Evolutionary conservation across 306 rosid species (phyloP).

Genomic region (peach (Prunus persica)): DNA sequence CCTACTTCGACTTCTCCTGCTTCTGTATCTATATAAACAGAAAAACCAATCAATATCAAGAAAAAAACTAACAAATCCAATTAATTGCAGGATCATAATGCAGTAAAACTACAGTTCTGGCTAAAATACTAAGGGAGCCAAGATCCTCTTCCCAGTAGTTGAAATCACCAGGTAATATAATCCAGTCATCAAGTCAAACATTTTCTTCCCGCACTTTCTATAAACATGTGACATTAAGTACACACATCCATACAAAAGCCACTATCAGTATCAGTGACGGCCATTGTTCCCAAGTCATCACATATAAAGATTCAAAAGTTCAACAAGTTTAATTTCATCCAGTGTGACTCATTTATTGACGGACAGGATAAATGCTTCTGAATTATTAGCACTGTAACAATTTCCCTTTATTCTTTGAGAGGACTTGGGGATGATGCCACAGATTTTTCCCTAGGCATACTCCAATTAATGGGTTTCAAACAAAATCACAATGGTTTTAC

Average conservation of each 20-base stretch:
- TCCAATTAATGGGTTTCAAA: neutral
- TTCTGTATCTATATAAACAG: conserved; percentile 39
- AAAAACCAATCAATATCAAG: neutral
- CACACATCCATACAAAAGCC: no score
- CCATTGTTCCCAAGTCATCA: neutral
- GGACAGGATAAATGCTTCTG: neutral
- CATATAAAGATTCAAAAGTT: neutral
- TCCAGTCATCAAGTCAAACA: neutral
- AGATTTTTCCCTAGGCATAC: neutral
- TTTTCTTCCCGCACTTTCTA: neutral
- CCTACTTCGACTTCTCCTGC: conserved; percentile 70
- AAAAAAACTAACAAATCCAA: neutral
- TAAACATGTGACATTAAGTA: neutral
- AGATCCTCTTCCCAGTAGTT: neutral
- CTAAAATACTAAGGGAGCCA: neutral
- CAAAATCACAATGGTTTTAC: neutral
- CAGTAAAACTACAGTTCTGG: neutral
- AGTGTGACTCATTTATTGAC: neutral
- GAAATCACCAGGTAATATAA: neutral
- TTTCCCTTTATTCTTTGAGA: neutral
- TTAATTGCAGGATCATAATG: neutral
- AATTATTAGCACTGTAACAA: neutral
- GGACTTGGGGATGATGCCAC: neutral
- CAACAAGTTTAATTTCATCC: neutral
- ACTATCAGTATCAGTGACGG: no score